Percentiles rank a stretch among this genome's conserved stretches.
phyloP scores from a whole-genome alignment of 2,329 filamentous ascomycete species.

The Fusarium longipes region DNA sequence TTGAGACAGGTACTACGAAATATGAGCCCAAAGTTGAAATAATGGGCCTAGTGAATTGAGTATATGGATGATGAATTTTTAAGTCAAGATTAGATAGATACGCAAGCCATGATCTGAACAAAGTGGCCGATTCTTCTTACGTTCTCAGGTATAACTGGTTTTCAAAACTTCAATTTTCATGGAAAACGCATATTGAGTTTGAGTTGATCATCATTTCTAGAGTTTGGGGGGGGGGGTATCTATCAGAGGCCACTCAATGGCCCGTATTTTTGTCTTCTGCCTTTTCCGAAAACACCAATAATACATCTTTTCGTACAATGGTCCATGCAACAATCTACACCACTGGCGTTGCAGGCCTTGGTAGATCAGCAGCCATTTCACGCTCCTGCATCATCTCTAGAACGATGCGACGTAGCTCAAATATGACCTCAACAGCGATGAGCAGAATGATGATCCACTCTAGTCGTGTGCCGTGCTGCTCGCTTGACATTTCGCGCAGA shows the following conservation, averaged over 20 bases:
- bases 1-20: background rate
- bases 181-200: background rate
- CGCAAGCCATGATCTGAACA: too few relatives aligned
- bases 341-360: constrained; percentile 3
- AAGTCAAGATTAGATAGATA: background rate
- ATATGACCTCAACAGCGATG: constrained; percentile 90
- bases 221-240: constrained; percentile 47
- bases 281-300: constrained; percentile 13
- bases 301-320: constrained; percentile 17
- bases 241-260: constrained; percentile 23
- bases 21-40: background rate
- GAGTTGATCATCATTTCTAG: constrained; percentile 35
- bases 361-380: constrained; percentile 39
- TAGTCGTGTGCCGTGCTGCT: constrained; percentile 86
- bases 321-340: background rate
- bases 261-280: background rate
- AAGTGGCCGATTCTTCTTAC: background rate
- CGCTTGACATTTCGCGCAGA: constrained; percentile 85
- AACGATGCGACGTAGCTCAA: constrained; percentile 82
- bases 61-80: background rate
- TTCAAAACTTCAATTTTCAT: background rate
- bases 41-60: background rate
- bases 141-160: background rate
- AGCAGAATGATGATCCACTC: constrained; percentile 97
- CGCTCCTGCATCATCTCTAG: constrained; percentile 65